phyloP scores from a whole-genome alignment of 148 eudicot genomes.

The Chenopodium formosanum region DNA sequence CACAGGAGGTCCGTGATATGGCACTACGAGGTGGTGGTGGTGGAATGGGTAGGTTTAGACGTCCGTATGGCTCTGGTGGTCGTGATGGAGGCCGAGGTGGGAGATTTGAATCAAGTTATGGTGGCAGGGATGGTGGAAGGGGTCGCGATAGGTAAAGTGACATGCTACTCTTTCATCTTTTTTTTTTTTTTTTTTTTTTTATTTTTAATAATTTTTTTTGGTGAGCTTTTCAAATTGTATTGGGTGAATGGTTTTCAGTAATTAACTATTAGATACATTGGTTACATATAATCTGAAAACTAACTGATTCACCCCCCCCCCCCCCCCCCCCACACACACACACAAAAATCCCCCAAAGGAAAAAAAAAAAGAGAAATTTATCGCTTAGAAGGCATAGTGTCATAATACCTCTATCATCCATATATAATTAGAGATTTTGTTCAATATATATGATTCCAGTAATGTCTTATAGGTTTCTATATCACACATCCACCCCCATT shows the following conservation, averaged over 20 bases:
- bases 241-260: neutral
- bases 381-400: neutral
- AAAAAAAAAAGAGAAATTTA: too few species aligned
- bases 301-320: too few species aligned
- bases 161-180: neutral
- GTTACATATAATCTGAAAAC: too few species aligned
- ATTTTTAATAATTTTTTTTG: too few species aligned
- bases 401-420: neutral
- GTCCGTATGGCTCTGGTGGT: conserved; percentile 46
- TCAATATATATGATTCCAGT: neutral
- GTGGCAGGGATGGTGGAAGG: conserved; percentile 55
- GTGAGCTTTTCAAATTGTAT: neutral
- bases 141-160: conserved; percentile 50
- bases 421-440: neutral
- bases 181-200: too few species aligned
- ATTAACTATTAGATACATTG: neutral
- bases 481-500: neutral
- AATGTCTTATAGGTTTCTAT: too few species aligned
- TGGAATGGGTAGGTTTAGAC: conserved; percentile 56
- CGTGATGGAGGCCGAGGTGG: conserved; percentile 62
- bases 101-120: conserved; percentile 41
- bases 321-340: too few species aligned
- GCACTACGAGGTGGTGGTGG: conserved; percentile 89
- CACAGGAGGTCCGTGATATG: conserved; percentile 86
- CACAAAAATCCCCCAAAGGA: too few species aligned